These are phyloP conservation scores for Cyclotella choctawhatcheeana DNA, from an alignment of 108 stramenopile genomes.

Conservation along the genomic window DNA sequence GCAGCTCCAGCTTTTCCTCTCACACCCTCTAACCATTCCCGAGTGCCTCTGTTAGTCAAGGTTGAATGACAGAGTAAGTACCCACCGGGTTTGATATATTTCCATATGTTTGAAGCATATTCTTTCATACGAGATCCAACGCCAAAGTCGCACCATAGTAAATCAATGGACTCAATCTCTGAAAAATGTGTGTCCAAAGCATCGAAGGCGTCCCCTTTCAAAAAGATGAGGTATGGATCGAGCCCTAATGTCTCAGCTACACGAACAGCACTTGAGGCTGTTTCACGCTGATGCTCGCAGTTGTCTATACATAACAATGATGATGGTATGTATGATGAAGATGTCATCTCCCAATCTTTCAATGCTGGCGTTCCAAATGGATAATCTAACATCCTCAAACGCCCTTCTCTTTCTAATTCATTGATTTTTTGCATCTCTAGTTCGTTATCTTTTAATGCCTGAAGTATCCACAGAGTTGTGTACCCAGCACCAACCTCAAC, in stretches of 20 bases:
- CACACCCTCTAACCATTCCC: slow-evolving; percentile 72
- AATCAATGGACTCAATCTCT: slow-evolving; percentile 60
- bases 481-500: slow-evolving; percentile 91
- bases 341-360: slow-evolving; percentile 29
- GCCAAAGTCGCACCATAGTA: slow-evolving; percentile 91
- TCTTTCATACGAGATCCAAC: slow-evolving; percentile 77
- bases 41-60: slow-evolving; percentile 75
- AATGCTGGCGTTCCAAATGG: slow-evolving; percentile 61
- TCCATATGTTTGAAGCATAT: slow-evolving; percentile 64
- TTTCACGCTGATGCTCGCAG: slow-evolving; percentile 82
- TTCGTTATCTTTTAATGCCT: slow-evolving; percentile 85
- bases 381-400: slow-evolving; percentile 69
- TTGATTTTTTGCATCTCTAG: slow-evolving; percentile 67
- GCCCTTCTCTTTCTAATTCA: slow-evolving; percentile 50
- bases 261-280: slow-evolving; percentile 65
- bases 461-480: slow-evolving; percentile 78
- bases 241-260: slow-evolving; percentile 77
- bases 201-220: slow-evolving; percentile 79
- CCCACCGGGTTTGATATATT: slow-evolving; percentile 72
- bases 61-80: slow-evolving; percentile 82
- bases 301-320: slow-evolving; percentile 82
- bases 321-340: slow-evolving; percentile 21
- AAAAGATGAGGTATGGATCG: slow-evolving; percentile 62
- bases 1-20: slow-evolving; percentile 35
- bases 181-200: slow-evolving; percentile 48